These are phyloP conservation scores for Coemansia sp. DNA, from an alignment of 192 early-diverging fungal species.

Conservation along the genomic window DNA sequence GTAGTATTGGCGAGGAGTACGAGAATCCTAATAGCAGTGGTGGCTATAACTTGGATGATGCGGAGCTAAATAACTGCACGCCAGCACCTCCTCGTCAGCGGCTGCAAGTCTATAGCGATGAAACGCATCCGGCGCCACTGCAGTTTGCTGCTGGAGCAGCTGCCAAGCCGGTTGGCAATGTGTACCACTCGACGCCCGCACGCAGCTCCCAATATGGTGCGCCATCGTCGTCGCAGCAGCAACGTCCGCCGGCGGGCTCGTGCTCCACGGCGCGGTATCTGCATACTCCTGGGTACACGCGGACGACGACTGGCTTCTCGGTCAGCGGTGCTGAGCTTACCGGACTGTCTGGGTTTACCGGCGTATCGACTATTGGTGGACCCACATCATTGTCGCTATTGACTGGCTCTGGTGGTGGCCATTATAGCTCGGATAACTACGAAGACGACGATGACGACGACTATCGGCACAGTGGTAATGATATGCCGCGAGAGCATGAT, in stretches of 20 bases:
- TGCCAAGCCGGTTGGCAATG: neutral
- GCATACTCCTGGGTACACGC: constrained; percentile 32
- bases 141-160: neutral
- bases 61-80: neutral
- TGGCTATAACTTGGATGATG: neutral
- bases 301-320: constrained; percentile 22
- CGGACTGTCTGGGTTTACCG: constrained; percentile 32
- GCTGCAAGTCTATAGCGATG: constrained; percentile 25
- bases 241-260: neutral
- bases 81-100: neutral
- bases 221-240: no score
- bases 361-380: constrained; percentile 37
- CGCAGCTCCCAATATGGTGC: no score
- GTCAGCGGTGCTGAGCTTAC: constrained; percentile 39
- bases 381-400: constrained; percentile 15
- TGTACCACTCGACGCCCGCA: constrained; percentile 18
- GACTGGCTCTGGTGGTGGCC: neutral
- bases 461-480: neutral
- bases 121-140: neutral
- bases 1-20: constrained; percentile 21
- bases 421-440: neutral
- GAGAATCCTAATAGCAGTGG: constrained; percentile 2
- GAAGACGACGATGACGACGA: constrained; percentile 12
- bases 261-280: neutral
- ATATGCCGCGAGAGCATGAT: neutral